phyloP scores from a whole-genome alignment of 2,329 filamentous ascomycete genomes.

The Peltaster fructicola region DNA sequence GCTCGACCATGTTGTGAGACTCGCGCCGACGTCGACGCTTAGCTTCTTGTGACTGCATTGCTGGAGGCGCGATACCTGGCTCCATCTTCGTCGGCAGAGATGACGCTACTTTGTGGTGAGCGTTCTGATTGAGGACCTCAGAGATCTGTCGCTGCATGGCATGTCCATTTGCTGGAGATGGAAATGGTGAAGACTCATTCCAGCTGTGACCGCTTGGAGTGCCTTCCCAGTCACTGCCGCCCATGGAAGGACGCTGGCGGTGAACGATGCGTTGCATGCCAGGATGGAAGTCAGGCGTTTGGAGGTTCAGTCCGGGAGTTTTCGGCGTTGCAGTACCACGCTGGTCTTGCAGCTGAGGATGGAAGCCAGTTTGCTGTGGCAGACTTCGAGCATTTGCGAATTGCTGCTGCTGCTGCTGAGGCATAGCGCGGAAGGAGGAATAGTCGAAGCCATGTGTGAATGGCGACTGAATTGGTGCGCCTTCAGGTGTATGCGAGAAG shows the following conservation, averaged over 20 bases:
- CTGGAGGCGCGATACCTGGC: slow-evolving; percentile 28
- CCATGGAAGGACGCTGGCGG: slow-evolving; percentile 28
- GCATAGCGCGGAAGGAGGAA: slow-evolving; percentile 52
- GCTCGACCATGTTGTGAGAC: slow-evolving; percentile 92
- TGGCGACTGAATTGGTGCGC: slow-evolving; percentile 79
- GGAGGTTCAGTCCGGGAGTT: slow-evolving; percentile 49
- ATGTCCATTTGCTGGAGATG: slow-evolving; percentile 56
- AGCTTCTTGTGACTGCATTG: slow-evolving; percentile 69
- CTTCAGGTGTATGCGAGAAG: slow-evolving; percentile 83
- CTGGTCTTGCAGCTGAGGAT: slow-evolving; percentile 19
- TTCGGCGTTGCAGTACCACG: slow-evolving; percentile 75
- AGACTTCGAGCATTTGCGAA: slow-evolving; percentile 23
- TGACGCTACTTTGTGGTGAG: slow-evolving; percentile 32
- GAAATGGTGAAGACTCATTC: slow-evolving; percentile 67
- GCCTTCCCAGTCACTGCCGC: slow-evolving; percentile 74
- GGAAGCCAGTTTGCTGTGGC: slow-evolving; percentile 14
- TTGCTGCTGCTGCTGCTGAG: slow-evolving; percentile 35
- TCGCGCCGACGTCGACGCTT: slow-evolving; percentile 82
- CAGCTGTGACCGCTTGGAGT: slow-evolving; percentile 65
- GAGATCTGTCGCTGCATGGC: slow-evolving; percentile 57
- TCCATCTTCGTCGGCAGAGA: slow-evolving; percentile 80
- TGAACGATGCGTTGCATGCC: slow-evolving; percentile 31
- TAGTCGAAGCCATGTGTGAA: slow-evolving; percentile 64
- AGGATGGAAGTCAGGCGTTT: slow-evolving; percentile 31
- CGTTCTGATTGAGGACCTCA: slow-evolving; percentile 74